Conservation (phyloP, 768 basidiomycete species). For the Rhodotorula diobovata region DNA sequence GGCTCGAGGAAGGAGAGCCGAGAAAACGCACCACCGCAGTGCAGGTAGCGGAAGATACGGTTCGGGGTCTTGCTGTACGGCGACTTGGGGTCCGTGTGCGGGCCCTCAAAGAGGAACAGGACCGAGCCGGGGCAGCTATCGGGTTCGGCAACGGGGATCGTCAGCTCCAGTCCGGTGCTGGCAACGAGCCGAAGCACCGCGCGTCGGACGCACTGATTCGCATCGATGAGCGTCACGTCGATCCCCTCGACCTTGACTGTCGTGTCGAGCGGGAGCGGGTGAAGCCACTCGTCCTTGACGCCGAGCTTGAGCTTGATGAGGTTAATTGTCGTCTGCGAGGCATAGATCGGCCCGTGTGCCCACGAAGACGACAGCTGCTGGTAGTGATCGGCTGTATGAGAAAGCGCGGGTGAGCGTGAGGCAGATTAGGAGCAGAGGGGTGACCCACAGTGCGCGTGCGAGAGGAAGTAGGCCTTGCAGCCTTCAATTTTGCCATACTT, state of each 20-base stretch:
- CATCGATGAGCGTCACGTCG: conserved; percentile 87
- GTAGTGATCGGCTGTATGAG: conserved; percentile 26
- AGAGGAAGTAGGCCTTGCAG: conserved; percentile 58
- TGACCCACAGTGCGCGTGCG: conserved; percentile 91
- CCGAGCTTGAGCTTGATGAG: conserved; percentile 85
- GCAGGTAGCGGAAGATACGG: conserved; percentile 73
- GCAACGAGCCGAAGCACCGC: not conserved
- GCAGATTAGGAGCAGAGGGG: not conserved
- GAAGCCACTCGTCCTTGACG: conserved; percentile 83
- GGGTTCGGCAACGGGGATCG: not conserved
- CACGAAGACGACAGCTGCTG: conserved; percentile 78
- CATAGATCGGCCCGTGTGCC: conserved; percentile 91
- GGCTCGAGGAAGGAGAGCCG: not conserved
- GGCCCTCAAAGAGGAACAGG: conserved; percentile 88
- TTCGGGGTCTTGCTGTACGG: conserved; percentile 35
- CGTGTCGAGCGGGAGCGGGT: conserved; percentile 74
- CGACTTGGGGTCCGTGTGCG: conserved; percentile 58
- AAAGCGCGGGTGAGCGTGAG: not conserved
- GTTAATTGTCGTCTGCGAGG: conserved; percentile 81
- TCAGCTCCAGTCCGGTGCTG: not conserved
- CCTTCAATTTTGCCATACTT: conserved; percentile 85
- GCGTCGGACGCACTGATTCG: conserved; percentile 75
- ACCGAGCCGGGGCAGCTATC: conserved; percentile 73
- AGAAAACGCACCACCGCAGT: conserved; percentile 65
- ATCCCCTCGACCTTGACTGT: conserved; percentile 77